These are phyloP conservation scores for Coprinopsis cinerea DNA, from an alignment of 768 basidiomycete genomes.

Conservation along the genomic window DNA sequence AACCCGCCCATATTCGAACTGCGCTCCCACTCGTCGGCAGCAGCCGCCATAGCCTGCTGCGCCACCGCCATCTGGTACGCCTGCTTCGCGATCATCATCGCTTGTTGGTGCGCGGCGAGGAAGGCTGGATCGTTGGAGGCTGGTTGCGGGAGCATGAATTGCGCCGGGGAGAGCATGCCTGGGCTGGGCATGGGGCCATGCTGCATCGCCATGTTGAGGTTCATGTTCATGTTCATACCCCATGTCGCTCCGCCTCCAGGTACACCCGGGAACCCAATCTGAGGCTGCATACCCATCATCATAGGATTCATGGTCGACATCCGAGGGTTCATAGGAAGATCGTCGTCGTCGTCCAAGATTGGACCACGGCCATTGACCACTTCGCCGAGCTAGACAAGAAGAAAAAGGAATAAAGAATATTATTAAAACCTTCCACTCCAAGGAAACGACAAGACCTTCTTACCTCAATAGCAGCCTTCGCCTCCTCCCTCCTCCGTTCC, in stretches of 20 bases:
- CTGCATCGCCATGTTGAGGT: constrained; percentile 10
- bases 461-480: constrained; percentile 86
- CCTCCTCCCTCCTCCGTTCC: constrained; percentile 74
- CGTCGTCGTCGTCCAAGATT: constrained; percentile 47
- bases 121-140: constrained; percentile 44
- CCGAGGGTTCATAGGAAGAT: constrained; percentile 38
- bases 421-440: constrained; percentile 5
- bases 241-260: constrained; percentile 8
- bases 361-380: constrained; percentile 77
- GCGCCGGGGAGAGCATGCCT: constrained; percentile 33
- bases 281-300: constrained; percentile 36
- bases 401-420: constrained; percentile 7
- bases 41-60: constrained; percentile 83
- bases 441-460: constrained; percentile 18
- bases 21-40: constrained; percentile 91
- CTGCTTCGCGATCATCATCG: constrained; percentile 83
- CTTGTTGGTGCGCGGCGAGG: constrained; percentile 78
- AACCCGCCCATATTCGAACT: constrained; percentile 49
- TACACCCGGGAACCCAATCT: constrained; percentile 21
- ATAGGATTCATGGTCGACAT: constrained; percentile 41
- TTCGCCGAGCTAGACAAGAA: constrained; percentile 68
- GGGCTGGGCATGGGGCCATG: constrained; percentile 24
- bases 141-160: constrained; percentile 39
- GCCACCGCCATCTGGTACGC: constrained; percentile 88
- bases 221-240: constrained; percentile 15